Conservation (phyloP, 805 yeast genomes). For the Ogataea philodendri region DNA sequence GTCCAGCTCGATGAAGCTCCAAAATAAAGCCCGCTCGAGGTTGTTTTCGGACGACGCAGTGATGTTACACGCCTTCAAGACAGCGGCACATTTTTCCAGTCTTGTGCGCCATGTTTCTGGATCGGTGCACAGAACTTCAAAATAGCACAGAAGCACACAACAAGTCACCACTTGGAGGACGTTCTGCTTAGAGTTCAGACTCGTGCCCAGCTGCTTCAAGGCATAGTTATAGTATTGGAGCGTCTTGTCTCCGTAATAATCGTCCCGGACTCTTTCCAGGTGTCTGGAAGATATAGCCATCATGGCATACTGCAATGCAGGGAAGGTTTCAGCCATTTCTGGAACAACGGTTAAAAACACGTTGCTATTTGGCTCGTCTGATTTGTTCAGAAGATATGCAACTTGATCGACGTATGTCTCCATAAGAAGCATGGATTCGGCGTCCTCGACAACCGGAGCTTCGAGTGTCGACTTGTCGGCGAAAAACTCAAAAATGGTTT, state of each 20-base stretch:
- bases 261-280: slow-evolving; percentile 22
- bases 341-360: slow-evolving; percentile 36
- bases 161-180: slow-evolving; percentile 33
- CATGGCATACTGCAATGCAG: slow-evolving; percentile 27
- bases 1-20: slow-evolving; percentile 45
- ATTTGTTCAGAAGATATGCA: slow-evolving; percentile 30
- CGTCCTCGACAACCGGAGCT: slow-evolving; percentile 30
- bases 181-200: slow-evolving; percentile 34
- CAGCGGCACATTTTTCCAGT: slow-evolving; percentile 38
- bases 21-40: slow-evolving; percentile 40
- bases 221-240: slow-evolving; percentile 30
- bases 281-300: slow-evolving; percentile 33
- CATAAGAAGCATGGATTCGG: slow-evolving; percentile 33
- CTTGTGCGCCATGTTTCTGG: slow-evolving; percentile 40
- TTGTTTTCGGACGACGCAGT: slow-evolving; percentile 36
- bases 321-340: slow-evolving; percentile 38
- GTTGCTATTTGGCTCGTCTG: slow-evolving; percentile 27
- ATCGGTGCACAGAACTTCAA: slow-evolving; percentile 42
- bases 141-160: slow-evolving; percentile 41
- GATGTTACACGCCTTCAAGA: slow-evolving; percentile 38
- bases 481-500: slow-evolving; percentile 28
- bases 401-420: slow-evolving; percentile 38
- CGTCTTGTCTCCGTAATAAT: slow-evolving; percentile 29
- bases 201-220: slow-evolving; percentile 34
- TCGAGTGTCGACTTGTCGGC: slow-evolving; percentile 26